Base-by-base conservation (phyloP, 805 yeast genomes). In the Myxozyma vanderwaltii region DNA sequence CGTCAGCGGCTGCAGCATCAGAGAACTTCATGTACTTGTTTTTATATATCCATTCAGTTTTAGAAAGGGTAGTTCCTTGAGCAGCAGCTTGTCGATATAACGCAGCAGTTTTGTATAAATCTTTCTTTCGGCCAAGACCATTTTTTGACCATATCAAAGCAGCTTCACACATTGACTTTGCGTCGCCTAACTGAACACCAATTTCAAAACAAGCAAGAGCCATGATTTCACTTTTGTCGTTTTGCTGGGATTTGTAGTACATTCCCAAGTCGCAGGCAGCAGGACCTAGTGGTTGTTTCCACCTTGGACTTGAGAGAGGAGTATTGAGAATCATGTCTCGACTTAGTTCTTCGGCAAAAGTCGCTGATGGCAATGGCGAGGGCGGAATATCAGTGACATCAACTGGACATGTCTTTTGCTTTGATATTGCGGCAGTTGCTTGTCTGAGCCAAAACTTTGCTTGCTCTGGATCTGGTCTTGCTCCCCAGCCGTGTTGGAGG, bases 21-120 rank as follows among this genome's bases (percentile, higher is more conserved):
- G 19, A 12, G 26, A 26, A 21, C 23, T 24, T 17, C 43, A 29
- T 40, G 40, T 58, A 58, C 36, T 58, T 58, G 21, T 58, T 58
- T 43, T 58, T 58, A 35, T 58, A 58, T 33, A 58, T 58, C 60
- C 60, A 87, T 60, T 84, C 81, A 58, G 86, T 83, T 0, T 91
- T 91, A 26, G 84, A 80, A 56, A 84, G 73, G 63, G 78, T 80
- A 23, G 80, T 80, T 2, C 91, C 91, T 63, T 79, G 78, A 29
- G 78, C 73, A 54, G 84, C 90, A 15, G 89, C 86, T 33, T 82
- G 72, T 43, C 91, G 76, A 58, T 82, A 80, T 85, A 91, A 86
- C 12, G 84, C 82, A 1, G 91, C 88, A 2, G 92, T 89, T 67
- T 81, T 75, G 47, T 73, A 71, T 50, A 79, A 70, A 69, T 88